Evolutionary conservation across 495 filamentous ascomycete genomes (phyloP), one percentile per base, ranked within the genome.

Genomic region (Neurospora discreta): DNA sequence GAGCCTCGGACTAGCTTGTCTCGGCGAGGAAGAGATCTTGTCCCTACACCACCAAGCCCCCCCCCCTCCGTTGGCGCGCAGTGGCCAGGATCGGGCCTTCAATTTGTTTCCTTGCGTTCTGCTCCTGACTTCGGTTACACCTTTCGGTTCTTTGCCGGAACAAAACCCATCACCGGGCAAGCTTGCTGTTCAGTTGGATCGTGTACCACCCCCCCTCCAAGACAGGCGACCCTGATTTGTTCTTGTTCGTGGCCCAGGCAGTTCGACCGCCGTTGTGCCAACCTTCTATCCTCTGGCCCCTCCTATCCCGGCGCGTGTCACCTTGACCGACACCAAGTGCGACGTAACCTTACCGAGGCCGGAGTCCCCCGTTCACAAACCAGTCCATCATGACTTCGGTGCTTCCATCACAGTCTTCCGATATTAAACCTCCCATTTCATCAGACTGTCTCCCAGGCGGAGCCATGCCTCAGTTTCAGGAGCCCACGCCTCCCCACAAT

Each of bases 331-430:
- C 39, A 43, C 39, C 39, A 70, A 58, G 69, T 75, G 71, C 67
- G 67, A 73, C 71, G 68, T 74, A n/a, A 72, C 39, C 36, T 70
- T 68, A 65, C 52, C 52, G 52, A 65, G 41, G 43, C 69, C 69
- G 44, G 69, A 69, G 71, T 74, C 74, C 68, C 68, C 73, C 74
- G 70, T 71, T 75, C 71, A 71, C 74, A 75, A 73, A 71, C 77
- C 75, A 74, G 75, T 76, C 75, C 75, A 81, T 71, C 74, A 85
- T 85, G 84, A 82, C 82, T 79, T 82, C 81, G 69, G 82, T 85
- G 72, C 81, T 85, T 74, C 74, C 81, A 70, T 78, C 82, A 73
- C 81, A 81, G 58, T 79, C 79, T 39, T 77, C 75, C 78, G 81
- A 84, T 75, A 79, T 83, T 70, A 80, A 78, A 71, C 73, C 78